These are phyloP conservation scores for Sonneratia caseolaris DNA, from an alignment of 345 rosid species.

Conservation along the genomic window DNA sequence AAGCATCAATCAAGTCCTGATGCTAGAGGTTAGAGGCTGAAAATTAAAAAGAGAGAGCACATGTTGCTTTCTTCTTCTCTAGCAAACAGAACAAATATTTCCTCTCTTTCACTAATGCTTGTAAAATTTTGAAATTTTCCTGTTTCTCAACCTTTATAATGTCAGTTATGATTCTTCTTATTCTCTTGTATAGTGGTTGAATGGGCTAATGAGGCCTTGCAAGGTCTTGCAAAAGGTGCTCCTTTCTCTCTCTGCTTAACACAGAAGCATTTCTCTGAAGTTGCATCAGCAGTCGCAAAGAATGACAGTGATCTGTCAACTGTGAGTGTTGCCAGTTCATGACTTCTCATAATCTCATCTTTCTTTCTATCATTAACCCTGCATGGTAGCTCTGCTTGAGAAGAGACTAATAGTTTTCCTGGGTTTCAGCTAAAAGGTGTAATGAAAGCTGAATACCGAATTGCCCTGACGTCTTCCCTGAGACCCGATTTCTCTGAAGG, in stretches of 20 bases:
- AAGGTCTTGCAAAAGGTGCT: slow-evolving; percentile 72
- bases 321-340: slow-evolving; percentile 27
- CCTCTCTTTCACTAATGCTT: too few relatives aligned
- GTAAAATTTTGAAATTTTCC: not conserved
- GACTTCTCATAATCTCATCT: not conserved
- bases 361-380: not conserved
- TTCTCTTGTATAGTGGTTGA: slow-evolving; percentile 39
- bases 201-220: slow-evolving; percentile 85
- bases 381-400: not conserved
- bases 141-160: not conserved
- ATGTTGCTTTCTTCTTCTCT: too few relatives aligned
- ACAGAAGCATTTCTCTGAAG: slow-evolving; percentile 55
- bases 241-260: slow-evolving; percentile 89
- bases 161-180: not conserved
- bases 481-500: slow-evolving; percentile 82
- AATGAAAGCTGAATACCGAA: slow-evolving; percentile 82
- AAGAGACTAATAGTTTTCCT: not conserved
- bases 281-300: slow-evolving; percentile 55
- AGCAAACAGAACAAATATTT: too few relatives aligned
- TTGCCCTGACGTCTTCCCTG: slow-evolving; percentile 63
- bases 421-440: slow-evolving; percentile 52
- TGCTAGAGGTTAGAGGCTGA: slow-evolving; percentile 34
- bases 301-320: slow-evolving; percentile 37
- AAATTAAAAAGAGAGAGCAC: not conserved
- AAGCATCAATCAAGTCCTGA: slow-evolving; percentile 50